These are phyloP conservation scores for Zymoseptoria passerinii DNA, from an alignment of 2,329 filamentous ascomycete genomes.

Conservation along the genomic window DNA sequence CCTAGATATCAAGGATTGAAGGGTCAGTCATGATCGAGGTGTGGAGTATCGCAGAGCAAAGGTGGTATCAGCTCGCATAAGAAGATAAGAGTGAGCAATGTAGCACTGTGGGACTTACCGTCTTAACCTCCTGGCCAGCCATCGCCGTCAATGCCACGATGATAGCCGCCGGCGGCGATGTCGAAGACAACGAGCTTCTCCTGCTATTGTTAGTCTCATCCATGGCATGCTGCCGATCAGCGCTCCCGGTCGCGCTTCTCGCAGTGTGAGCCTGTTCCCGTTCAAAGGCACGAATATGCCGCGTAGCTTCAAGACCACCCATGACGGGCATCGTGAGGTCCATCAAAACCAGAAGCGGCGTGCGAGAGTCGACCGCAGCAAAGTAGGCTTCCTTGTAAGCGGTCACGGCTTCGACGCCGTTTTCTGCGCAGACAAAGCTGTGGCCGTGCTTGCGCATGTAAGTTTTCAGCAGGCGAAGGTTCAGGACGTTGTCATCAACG, in stretches of 20 bases:
- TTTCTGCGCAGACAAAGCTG: conserved; percentile 33
- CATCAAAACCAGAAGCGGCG: conserved; percentile 39
- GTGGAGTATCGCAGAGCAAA: too few species aligned
- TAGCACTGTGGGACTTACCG: too few species aligned
- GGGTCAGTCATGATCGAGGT: too few species aligned
- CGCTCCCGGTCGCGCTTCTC: background rate
- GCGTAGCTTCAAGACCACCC: conserved; percentile 21
- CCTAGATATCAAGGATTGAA: too few species aligned
- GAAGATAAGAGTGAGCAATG: too few species aligned
- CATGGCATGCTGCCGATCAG: background rate
- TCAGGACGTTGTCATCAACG: conserved; percentile 26
- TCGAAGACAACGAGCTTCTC: too few species aligned
- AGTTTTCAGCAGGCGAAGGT: conserved; percentile 20
- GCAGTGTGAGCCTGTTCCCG: background rate
- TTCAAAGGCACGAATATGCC: conserved; percentile 16
- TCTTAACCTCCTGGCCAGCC: conserved; percentile 9
- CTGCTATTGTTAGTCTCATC: too few species aligned
- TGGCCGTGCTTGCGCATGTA: conserved; percentile 28
- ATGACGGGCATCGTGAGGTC: conserved; percentile 26
- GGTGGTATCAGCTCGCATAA: too few species aligned
- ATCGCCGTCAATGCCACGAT: conserved; percentile 22
- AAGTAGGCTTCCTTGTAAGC: conserved; percentile 26
- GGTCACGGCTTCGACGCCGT: conserved; percentile 43
- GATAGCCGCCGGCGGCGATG: too few species aligned
- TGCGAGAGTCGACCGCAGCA: conserved; percentile 10